Conservation (phyloP, 2,329 filamentous ascomycete species). For the Byssochlamys sp. region DNA sequence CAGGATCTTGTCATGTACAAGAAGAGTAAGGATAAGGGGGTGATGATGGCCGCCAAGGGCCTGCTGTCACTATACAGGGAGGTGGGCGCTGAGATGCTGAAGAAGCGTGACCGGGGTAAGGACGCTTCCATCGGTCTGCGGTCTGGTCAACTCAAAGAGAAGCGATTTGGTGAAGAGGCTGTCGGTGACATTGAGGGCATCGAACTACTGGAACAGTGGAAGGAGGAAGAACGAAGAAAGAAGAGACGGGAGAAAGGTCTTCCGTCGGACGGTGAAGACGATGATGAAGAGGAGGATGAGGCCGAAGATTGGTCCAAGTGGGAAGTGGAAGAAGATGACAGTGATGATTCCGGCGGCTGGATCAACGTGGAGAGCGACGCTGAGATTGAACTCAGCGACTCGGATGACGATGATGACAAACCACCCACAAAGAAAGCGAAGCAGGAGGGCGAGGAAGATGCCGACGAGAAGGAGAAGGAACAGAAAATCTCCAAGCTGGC, state of each 20-base stretch:
- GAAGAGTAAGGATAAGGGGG: constrained; percentile 95
- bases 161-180: constrained; percentile 73
- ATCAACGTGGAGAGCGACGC: constrained; percentile 80
- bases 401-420: constrained; percentile 59
- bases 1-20: constrained; percentile 93
- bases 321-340: constrained; percentile 52
- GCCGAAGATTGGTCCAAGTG: constrained; percentile 50
- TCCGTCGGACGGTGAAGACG: constrained; percentile 50
- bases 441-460: constrained; percentile 29
- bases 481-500: constrained; percentile 52
- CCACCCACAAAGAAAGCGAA: constrained; percentile 58
- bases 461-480: constrained; percentile 19
- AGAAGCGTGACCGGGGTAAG: constrained; percentile 84
- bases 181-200: constrained; percentile 79
- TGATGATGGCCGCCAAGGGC: constrained; percentile 97
- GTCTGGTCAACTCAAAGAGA: constrained; percentile 63
- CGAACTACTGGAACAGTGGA: constrained; percentile 84
- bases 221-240: constrained; percentile 73
- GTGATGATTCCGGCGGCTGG: constrained; percentile 76
- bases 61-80: constrained; percentile 84
- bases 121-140: constrained; percentile 75
- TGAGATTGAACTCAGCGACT: constrained; percentile 62
- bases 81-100: constrained; percentile 77
- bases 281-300: constrained; percentile 52
- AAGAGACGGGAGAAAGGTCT: constrained; percentile 62